Evolutionary conservation across 2,329 filamentous ascomycete genomes (phyloP).

Genomic region (Fusarium pininemorale): DNA sequence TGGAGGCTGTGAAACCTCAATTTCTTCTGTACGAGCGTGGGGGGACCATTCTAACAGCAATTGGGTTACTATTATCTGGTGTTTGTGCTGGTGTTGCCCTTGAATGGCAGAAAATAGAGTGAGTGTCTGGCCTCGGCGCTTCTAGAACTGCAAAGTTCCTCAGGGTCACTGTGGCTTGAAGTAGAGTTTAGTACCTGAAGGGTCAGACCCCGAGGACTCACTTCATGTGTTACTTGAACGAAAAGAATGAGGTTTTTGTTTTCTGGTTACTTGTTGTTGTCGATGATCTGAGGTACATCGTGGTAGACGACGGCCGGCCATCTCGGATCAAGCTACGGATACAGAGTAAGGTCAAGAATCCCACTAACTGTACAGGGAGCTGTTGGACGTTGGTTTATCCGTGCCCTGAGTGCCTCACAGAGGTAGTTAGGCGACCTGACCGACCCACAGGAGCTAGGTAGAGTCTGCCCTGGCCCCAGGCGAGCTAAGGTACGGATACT

Average conservation of each 20-base stretch:
- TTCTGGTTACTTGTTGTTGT: background rate
- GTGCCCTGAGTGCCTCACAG: constrained; percentile 11
- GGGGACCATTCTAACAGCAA: background rate
- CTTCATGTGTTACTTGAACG: background rate
- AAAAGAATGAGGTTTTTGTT: background rate
- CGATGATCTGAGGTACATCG: background rate
- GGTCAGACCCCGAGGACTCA: background rate
- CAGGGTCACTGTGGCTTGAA: constrained; percentile 30
- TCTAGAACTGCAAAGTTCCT: constrained; percentile 28
- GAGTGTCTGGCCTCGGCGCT: constrained; percentile 16
- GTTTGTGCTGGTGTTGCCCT: background rate
- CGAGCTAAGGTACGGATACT: constrained; percentile 4
- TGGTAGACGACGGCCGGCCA: background rate
- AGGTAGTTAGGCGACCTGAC: background rate
- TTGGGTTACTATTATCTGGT: background rate
- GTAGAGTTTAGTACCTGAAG: constrained; percentile 34
- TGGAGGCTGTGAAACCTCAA: constrained; percentile 2
- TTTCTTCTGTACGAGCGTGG: constrained; percentile 4
- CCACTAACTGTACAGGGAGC: constrained; percentile 18
- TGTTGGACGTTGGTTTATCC: constrained; percentile 23
- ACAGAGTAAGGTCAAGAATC: background rate
- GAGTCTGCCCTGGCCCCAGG: background rate
- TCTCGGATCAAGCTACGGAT: background rate
- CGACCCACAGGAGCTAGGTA: constrained; percentile 35
- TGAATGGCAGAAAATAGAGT: constrained; percentile 2